Percentiles rank a stretch among this genome's conserved stretches.
These are phyloP conservation scores for Zangia roseola DNA, from an alignment of 768 basidiomycete species.

Conservation along the genomic window DNA sequence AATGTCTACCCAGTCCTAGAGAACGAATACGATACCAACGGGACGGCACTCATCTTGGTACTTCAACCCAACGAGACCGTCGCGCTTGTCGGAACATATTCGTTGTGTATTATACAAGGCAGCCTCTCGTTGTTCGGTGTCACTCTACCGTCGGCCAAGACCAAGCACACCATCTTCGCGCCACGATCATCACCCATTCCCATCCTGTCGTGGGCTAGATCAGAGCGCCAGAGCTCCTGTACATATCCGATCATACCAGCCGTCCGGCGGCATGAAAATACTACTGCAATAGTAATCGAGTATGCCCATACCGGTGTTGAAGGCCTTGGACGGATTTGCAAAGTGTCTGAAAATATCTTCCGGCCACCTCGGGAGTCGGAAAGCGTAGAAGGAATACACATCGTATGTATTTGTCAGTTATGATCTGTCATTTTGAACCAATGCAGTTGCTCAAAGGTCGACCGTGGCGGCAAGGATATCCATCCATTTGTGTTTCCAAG, in stretches of 20 bases:
- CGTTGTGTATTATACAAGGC: slow-evolving; percentile 61
- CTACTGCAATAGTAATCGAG: slow-evolving; percentile 55
- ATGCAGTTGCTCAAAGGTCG: slow-evolving; percentile 21
- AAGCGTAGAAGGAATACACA: slow-evolving; percentile 45
- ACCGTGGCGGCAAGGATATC: slow-evolving; percentile 27
- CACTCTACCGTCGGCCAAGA: slow-evolving; percentile 40
- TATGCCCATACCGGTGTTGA: slow-evolving; percentile 61
- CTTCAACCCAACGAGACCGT: slow-evolving; percentile 52
- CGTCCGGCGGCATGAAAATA: slow-evolving; percentile 12
- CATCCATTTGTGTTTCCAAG: slow-evolving; percentile 35
- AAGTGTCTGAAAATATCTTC: slow-evolving; percentile 63
- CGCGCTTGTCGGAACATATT: slow-evolving; percentile 67
- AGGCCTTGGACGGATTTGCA: slow-evolving; percentile 61
- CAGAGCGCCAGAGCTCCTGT: slow-evolving; percentile 12
- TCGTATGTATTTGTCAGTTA: slow-evolving; percentile 38
- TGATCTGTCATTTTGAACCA: slow-evolving; percentile 10
- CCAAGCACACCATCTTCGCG: slow-evolving; percentile 60
- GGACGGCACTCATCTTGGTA: slow-evolving; percentile 38
- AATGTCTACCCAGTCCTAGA: slow-evolving; percentile 31
- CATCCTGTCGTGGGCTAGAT: slow-evolving; percentile 34
- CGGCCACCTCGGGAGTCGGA: slow-evolving; percentile 40
- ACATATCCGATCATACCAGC: slow-evolving; percentile 11
- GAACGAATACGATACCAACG: neutral
- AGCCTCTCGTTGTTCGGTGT: slow-evolving; percentile 58
- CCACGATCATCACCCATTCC: slow-evolving; percentile 81